Evolutionary conservation across 345 rosid genomes (phyloP).

Genomic region (Mangifera indica): DNA sequence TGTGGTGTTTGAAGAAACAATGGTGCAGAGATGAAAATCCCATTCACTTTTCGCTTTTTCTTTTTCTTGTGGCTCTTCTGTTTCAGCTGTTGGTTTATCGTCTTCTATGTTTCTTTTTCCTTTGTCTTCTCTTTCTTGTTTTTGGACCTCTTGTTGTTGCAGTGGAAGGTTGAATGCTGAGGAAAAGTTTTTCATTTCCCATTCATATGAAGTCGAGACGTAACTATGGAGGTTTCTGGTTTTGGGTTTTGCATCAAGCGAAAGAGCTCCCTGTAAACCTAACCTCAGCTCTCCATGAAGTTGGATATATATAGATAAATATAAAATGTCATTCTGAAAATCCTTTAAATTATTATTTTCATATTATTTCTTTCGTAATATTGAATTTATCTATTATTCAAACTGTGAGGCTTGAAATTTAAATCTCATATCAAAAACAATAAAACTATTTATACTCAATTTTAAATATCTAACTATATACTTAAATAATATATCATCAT

Average conservation of each 20-base stretch:
- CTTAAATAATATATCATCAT: no score
- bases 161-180: constrained; percentile 14
- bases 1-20: constrained; percentile 39
- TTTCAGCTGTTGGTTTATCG: neutral
- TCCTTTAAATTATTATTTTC: no score
- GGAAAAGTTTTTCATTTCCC: constrained; percentile 54
- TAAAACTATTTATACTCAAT: no score
- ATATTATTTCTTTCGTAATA: no score
- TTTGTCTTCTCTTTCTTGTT: constrained; percentile 13
- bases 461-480: no score
- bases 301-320: constrained; percentile 16
- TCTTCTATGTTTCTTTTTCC: constrained; percentile 6
- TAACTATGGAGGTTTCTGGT: constrained; percentile 28
- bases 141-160: neutral
- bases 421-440: no score
- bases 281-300: neutral
- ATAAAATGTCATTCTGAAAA: no score
- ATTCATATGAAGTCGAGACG: constrained; percentile 38
- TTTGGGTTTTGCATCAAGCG: constrained; percentile 32
- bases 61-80: neutral
- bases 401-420: no score
- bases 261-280: constrained; percentile 40
- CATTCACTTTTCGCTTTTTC: constrained; percentile 52
- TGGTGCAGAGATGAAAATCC: constrained; percentile 56
- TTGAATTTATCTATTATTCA: no score